Evolutionary conservation across 768 basidiomycete genomes (phyloP), one percentile per base, ranked within the genome.

Genomic region (Calocybe gangraenosa): DNA sequence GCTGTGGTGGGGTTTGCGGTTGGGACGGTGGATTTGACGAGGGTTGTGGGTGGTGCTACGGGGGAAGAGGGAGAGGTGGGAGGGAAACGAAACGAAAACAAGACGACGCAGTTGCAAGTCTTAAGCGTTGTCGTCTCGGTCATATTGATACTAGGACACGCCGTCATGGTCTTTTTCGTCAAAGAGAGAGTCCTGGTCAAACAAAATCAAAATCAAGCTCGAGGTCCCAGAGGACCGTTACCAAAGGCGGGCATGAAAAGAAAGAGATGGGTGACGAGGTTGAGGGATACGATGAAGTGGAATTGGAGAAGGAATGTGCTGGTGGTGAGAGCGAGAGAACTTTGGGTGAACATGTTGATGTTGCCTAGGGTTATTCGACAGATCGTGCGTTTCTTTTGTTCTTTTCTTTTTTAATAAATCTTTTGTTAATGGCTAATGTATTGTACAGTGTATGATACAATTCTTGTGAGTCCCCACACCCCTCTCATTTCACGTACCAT

Each of bases 1-100:
- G 82, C 87, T 44, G 84, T 95, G 0, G 69, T 82, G 1, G 93
- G 92, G 0, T 95, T 93, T 63, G 95, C 88, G 57, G 73, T 90
- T 14, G 92, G 92, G 7, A 88, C 87, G 51, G 68, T 94, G 19
- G 78, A 93, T 54, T 76, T 98, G 14, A 81, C 84, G 0, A 61
- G 63, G 3, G 52, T 28, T 79, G 4, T 65, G n/a, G n/a, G n/a
- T 94, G 2, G 87, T 91, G 0, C 82, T 87, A 54, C 65, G 95
- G 3, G 93, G 92, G 6, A 71, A 11, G 25, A 11, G 25, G 25
- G n/a, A n/a, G n/a, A n/a, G n/a, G n/a, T n/a, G n/a, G 25, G 25
- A 11, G 25, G 25, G 11, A 28, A 28, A 28, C 25, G 11, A 28
- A 11, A 28, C 71, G 34, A 28, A 28, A 28, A 28, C 25, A 28